Conservation (phyloP, 1,284 basidiomycete genomes). For the Xerocomus amazonicus region DNA sequence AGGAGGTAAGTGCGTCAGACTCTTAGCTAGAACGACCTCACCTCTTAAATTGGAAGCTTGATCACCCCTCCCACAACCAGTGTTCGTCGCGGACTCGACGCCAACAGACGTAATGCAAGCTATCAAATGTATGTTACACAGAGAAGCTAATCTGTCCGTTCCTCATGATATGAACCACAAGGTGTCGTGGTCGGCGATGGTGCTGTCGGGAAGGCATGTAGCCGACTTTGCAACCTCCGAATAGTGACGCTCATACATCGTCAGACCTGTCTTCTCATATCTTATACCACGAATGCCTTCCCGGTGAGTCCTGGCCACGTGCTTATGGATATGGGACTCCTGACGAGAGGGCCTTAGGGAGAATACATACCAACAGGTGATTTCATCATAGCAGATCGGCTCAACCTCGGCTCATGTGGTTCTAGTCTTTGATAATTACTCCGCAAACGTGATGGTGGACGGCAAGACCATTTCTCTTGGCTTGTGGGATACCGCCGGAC, state of each 20-base stretch:
- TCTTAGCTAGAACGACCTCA: slow-evolving; percentile 7
- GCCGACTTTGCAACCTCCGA: slow-evolving; percentile 3
- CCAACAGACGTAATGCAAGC: slow-evolving; percentile 54
- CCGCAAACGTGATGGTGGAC: slow-evolving; percentile 96
- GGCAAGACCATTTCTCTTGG: slow-evolving; percentile 98
- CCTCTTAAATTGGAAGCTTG: slow-evolving; percentile 12
- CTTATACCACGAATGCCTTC: slow-evolving; percentile 95
- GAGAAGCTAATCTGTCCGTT: slow-evolving; percentile 7
- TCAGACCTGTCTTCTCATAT: slow-evolving; percentile 94
- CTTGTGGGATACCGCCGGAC: slow-evolving; percentile 98
- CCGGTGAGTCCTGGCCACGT: slow-evolving; percentile 56
- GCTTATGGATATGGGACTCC: slow-evolving; percentile 14
- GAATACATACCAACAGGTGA: slow-evolving; percentile 96
- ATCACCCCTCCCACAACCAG: slow-evolving; percentile 16
- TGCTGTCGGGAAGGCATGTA: slow-evolving; percentile 94
- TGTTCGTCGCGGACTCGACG: slow-evolving; percentile 16
- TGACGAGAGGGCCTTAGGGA: slow-evolving; percentile 50
- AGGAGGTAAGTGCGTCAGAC: slow-evolving; percentile 6
- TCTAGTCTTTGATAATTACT: slow-evolving; percentile 92
- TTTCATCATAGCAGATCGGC: slow-evolving; percentile 16
- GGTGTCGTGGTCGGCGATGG: slow-evolving; percentile 99
- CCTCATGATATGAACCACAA: slow-evolving; percentile 38
- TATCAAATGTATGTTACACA: slow-evolving; percentile 55
- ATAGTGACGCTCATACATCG: slow-evolving; percentile 9
- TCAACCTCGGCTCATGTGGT: slow-evolving; percentile 17